Evolutionary conservation across 352 stramenopile genomes (phyloP).

Genomic region (Pythium periplocum): DNA sequence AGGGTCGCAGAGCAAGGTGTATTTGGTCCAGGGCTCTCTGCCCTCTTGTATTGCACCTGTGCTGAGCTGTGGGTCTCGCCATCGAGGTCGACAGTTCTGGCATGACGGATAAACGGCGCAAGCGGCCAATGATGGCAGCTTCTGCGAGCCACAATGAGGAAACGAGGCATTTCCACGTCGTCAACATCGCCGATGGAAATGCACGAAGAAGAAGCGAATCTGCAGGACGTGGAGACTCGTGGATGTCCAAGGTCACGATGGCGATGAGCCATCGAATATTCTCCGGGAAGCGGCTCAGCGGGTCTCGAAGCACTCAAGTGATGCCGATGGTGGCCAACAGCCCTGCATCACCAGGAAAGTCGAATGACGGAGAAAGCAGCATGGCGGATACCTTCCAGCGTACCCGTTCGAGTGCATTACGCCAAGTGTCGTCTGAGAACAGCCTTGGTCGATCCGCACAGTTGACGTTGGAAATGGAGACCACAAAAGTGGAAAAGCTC

Average conservation of each 20-base stretch:
- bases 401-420: constrained; percentile 9
- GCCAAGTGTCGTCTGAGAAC: constrained; percentile 25
- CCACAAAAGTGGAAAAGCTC: too few relatives aligned
- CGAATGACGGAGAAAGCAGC: neutral
- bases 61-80: too few relatives aligned
- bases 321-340: constrained; percentile 26
- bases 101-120: constrained; percentile 39
- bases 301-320: constrained; percentile 54
- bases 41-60: too few relatives aligned
- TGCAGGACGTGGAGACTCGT: constrained; percentile 36
- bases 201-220: constrained; percentile 22
- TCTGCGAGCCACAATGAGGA: constrained; percentile 17
- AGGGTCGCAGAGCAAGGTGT: too few relatives aligned
- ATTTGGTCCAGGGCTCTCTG: too few relatives aligned
- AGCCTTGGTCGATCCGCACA: too few relatives aligned
- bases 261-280: constrained; percentile 67
- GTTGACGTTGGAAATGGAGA: too few relatives aligned
- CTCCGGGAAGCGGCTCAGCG: constrained; percentile 36
- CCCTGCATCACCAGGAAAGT: constrained; percentile 2
- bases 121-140: constrained; percentile 17
- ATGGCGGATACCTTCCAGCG: too few relatives aligned
- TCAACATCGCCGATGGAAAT: constrained; percentile 18
- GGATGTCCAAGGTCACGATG: constrained; percentile 57
- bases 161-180: constrained; percentile 32
- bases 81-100: too few relatives aligned